Evolutionary conservation across 2,329 filamentous ascomycete genomes (phyloP).

Genomic region (Venturia carpophila): DNA sequence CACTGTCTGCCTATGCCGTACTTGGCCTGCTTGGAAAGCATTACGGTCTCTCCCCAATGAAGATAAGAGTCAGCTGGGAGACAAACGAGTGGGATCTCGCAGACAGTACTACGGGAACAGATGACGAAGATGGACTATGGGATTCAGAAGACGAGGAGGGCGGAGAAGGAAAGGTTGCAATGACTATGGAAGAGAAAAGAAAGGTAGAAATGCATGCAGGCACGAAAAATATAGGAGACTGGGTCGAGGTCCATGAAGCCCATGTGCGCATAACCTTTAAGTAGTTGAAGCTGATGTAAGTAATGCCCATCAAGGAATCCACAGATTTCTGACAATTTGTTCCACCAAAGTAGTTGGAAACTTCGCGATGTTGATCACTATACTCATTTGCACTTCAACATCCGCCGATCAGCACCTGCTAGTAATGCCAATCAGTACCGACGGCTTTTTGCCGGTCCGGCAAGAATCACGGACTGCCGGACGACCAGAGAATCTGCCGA

Average conservation of each 20-base stretch:
- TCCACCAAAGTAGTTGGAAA: background rate
- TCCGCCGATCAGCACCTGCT: too few relatives aligned
- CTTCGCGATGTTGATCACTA: background rate
- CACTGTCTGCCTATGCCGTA: conserved; percentile 72
- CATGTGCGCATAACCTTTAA: conserved; percentile 51
- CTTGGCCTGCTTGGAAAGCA: conserved; percentile 67
- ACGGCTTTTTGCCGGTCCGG: too few relatives aligned
- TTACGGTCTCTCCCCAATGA: conserved; percentile 58
- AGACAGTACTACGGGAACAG: conserved; percentile 37
- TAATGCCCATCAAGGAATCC: background rate
- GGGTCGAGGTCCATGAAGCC: conserved; percentile 66
- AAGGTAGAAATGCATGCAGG: conserved; percentile 75
- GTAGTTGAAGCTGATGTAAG: background rate
- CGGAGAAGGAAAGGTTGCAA: conserved; percentile 25
- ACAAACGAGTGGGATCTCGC: conserved; percentile 69
- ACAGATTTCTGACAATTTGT: background rate
- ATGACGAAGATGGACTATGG: conserved; percentile 31
- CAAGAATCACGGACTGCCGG: too few relatives aligned
- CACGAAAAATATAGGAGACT: conserved; percentile 74
- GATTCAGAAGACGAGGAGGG: conserved; percentile 36
- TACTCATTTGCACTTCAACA: too few relatives aligned
- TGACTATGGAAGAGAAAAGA: conserved; percentile 48
- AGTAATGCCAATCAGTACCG: too few relatives aligned
- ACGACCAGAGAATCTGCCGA: too few relatives aligned
- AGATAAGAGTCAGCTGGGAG: conserved; percentile 69